Base-by-base conservation (phyloP, 805 yeast species). In the Candida jianshihensis region DNA sequence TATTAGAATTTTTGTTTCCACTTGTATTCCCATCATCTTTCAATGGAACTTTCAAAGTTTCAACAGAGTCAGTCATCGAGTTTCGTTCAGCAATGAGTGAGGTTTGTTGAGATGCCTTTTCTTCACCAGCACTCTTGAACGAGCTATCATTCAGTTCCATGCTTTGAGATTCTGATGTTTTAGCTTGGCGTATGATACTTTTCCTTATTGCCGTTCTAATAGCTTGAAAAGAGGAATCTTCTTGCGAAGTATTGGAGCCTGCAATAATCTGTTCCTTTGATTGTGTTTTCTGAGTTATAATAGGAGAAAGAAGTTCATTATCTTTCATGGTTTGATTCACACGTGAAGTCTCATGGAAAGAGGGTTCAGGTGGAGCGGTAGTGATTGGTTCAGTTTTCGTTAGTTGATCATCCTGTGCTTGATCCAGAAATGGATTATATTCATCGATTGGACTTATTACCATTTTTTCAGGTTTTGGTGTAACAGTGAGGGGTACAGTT, bases 201-300 rank as follows among this genome's bases (percentile, higher is more conserved):
- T 67, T 70, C 20, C 73, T 47, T 8, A 70, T 67, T 2, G 71
- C 68, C 5, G 63, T 60, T 40, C 68, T 61, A n/a, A 69, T 69
- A 0, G 71, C 71, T 39, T 66, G 69, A 41, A 69, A 68, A 7
- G 74, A 70, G 12, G 35, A 44, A 35, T 61, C 64, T 30, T 67
- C 70, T 11, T 39, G 35, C 6, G 53, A 47, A 9, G 47, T 45
- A 21, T 48, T 48, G 18, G 44, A 37, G 11, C 44, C 43, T 6
- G 19, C 37, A 12, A 39, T 31, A 8, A 44, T 38, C 5, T 39
- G 31, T 9, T 39, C 42, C 3, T 30, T 37, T 14, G 10, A 19
- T 7, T 26, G 29, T 9, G 11, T 11, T 14, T 26, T 26, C 15
- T 6, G 12, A 6, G 29, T 5, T 26, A 14, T 15, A 13, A 26